Conservation (phyloP, 495 filamentous ascomycete species). For the Aspergillus affinis region DNA sequence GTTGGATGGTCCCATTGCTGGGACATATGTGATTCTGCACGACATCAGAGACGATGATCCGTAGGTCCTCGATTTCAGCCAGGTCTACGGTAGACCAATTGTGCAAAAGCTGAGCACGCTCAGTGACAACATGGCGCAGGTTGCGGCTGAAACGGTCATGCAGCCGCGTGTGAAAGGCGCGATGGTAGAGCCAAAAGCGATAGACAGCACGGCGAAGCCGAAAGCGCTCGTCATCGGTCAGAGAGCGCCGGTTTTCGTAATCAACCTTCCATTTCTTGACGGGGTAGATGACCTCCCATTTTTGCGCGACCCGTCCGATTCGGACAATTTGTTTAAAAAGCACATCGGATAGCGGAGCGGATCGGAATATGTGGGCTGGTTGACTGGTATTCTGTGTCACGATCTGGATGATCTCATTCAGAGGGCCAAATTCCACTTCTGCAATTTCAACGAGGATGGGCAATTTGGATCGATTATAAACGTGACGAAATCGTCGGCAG, state of each 20-base stretch:
- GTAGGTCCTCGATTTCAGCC: slow-evolving; percentile 57
- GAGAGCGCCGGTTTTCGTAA: slow-evolving; percentile 60
- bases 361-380: slow-evolving; percentile 50
- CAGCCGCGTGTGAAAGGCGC: slow-evolving; percentile 53
- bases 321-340: slow-evolving; percentile 57
- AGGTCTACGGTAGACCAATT: slow-evolving; percentile 56
- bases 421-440: slow-evolving; percentile 60
- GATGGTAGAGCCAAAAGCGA: slow-evolving; percentile 64
- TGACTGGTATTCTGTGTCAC: slow-evolving; percentile 59
- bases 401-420: slow-evolving; percentile 59
- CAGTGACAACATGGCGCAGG: slow-evolving; percentile 39
- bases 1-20: slow-evolving; percentile 58
- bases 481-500: slow-evolving; percentile 52
- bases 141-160: slow-evolving; percentile 50
- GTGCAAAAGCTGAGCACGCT: slow-evolving; percentile 55
- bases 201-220: slow-evolving; percentile 68
- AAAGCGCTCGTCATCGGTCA: slow-evolving; percentile 54
- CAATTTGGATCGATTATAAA: slow-evolving; percentile 53
- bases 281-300: slow-evolving; percentile 69
- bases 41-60: slow-evolving; percentile 49
- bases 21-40: slow-evolving; percentile 58
- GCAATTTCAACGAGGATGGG: slow-evolving; percentile 51
- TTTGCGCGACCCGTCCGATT: slow-evolving; percentile 57
- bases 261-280: slow-evolving; percentile 62
- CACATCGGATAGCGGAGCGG: slow-evolving; percentile 48